Evolutionary conservation across 2,329 filamentous ascomycete genomes (phyloP).

Genomic region (Coniochaeta pulveracea): DNA sequence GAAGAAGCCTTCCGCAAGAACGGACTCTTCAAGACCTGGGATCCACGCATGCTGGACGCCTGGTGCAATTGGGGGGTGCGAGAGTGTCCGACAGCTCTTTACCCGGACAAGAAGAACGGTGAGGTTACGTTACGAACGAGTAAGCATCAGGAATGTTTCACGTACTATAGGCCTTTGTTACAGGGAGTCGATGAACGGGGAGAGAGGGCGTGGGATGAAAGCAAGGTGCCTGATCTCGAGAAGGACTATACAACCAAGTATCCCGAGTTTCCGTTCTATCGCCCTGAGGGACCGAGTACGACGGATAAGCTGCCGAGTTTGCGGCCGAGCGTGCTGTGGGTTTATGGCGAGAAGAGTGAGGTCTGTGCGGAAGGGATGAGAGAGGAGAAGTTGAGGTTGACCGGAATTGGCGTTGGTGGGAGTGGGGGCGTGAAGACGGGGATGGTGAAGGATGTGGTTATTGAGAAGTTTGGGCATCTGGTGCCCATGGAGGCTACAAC

Average conservation of each 20-base stretch:
- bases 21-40: conserved; percentile 75
- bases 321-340: conserved; percentile 54
- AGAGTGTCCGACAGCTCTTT: conserved; percentile 53
- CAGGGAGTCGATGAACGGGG: conserved; percentile 24
- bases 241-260: conserved; percentile 20
- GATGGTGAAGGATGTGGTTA: conserved; percentile 52
- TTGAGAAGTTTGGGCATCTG: conserved; percentile 63
- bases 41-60: conserved; percentile 62
- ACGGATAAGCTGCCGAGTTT: conserved; percentile 47
- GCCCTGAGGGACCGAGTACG: conserved; percentile 48
- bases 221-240: conserved; percentile 33
- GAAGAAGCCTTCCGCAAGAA: conserved; percentile 53
- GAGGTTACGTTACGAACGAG: conserved; percentile 67
- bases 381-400: conserved; percentile 49
- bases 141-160: conserved; percentile 81
- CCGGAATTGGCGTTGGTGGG: conserved; percentile 55
- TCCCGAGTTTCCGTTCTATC: conserved; percentile 48
- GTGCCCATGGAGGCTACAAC: conserved; percentile 71
- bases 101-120: conserved; percentile 30
- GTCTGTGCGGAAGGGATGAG: conserved; percentile 40
- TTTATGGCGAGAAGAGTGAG: conserved; percentile 52
- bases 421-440: conserved; percentile 54
- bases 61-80: conserved; percentile 68
- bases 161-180: conserved; percentile 55
- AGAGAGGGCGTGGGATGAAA: conserved; percentile 24